Conservation (phyloP, 257 asterid species). For the Solanum piurae region DNA sequence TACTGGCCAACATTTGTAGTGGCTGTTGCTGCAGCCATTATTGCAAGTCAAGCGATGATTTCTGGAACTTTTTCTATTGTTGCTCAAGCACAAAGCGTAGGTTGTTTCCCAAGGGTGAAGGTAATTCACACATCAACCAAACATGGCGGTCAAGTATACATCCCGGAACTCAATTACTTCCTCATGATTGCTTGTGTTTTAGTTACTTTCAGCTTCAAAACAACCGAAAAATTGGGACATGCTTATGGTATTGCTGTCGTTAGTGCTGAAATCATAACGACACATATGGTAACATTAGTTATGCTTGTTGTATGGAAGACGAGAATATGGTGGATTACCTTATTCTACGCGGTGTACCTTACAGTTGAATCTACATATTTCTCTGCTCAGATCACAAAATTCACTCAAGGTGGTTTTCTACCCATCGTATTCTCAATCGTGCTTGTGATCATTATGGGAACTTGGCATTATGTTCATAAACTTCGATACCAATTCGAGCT, state of each 20-base stretch:
- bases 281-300: conserved; percentile 35
- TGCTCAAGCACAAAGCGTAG: conserved; percentile 46
- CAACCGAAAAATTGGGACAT: conserved; percentile 49
- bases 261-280: conserved; percentile 58
- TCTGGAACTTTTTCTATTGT: conserved; percentile 58
- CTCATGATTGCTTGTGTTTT: conserved; percentile 63
- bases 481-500: conserved; percentile 50
- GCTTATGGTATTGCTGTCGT: conserved; percentile 84
- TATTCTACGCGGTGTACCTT: conserved; percentile 27
- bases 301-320: conserved; percentile 67
- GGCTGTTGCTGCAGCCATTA: conserved; percentile 61
- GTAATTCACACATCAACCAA: conserved; percentile 63
- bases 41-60: conserved; percentile 83
- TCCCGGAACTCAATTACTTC: conserved; percentile 58
- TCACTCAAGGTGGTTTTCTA: conserved; percentile 59
- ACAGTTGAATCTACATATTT: conserved; percentile 28
- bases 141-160: conserved; percentile 65
- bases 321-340: conserved; percentile 31
- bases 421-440: conserved; percentile 39
- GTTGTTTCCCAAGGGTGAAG: conserved; percentile 65
- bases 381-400: conserved; percentile 47
- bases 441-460: conserved; percentile 42
- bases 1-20: conserved; percentile 75
- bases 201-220: conserved; percentile 35
- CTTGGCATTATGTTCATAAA: conserved; percentile 54